Conservation (phyloP, 768 basidiomycete genomes). For the Rhizopogon vesiculosus region DNA sequence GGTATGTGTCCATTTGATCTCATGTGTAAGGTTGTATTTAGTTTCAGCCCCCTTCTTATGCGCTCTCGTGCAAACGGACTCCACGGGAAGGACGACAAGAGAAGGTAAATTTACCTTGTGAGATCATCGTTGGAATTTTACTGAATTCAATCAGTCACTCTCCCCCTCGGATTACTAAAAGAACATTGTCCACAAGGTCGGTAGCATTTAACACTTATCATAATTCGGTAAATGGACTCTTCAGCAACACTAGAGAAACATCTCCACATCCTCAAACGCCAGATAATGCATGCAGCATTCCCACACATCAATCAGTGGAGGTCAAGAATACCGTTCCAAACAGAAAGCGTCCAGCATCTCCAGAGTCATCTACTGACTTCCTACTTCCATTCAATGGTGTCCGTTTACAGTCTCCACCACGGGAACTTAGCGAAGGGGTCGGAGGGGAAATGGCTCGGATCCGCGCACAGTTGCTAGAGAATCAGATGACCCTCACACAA, state of each 20-base stretch:
- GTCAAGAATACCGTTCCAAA: neutral
- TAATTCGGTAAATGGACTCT: neutral
- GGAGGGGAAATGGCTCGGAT: conserved; percentile 62
- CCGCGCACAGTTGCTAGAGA: conserved; percentile 47
- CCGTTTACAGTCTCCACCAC: conserved; percentile 13
- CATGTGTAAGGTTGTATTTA: neutral
- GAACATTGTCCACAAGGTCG: neutral
- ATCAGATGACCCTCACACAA: conserved; percentile 41
- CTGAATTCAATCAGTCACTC: neutral
- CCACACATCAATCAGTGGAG: neutral
- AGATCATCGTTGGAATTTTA: neutral
- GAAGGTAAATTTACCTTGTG: neutral
- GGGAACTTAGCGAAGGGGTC: conserved; percentile 16
- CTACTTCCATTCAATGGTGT: conserved; percentile 19
- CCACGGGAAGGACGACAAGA: conserved; percentile 6
- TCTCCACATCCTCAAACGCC: neutral
- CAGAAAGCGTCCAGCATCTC: conserved; percentile 1
- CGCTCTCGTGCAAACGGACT: conserved; percentile 15
- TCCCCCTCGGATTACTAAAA: neutral
- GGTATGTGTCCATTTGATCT: conserved; percentile 10
- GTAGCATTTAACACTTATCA: neutral
- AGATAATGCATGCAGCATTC: neutral
- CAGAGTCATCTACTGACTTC: neutral
- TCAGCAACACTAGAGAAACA: neutral
- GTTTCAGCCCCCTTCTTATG: conserved; percentile 16